Evolutionary conservation across 495 filamentous ascomycete species (phyloP), one percentile per base, ranked within the genome.

Genomic region (Bombardia bombarda): DNA sequence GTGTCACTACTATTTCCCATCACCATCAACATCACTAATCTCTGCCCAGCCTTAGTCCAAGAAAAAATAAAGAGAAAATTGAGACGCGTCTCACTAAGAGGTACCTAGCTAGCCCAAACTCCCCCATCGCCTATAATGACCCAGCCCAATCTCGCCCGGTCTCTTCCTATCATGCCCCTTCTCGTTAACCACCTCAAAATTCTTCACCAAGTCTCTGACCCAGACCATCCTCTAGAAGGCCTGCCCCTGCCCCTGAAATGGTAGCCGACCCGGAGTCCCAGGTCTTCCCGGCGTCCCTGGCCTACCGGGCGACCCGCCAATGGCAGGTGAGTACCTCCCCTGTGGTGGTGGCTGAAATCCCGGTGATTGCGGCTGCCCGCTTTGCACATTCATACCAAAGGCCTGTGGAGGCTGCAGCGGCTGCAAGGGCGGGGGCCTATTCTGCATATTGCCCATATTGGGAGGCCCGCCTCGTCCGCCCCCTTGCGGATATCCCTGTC

Each of bases 211-310:
- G 19, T 55, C 46, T 17, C 8, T 38, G 33, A 55, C 55, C 31
- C 16, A 43, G 45, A 40, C 46, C 21, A 34, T 40, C 18, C 26
- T 34, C 45, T 60, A 68, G 25, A 69, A 69, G 31, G 60, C 65
- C 21, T 69, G 63, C 17, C 59, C 65, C 21, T 69, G 63, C 17
- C 63, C 63, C 13, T 71, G 63, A 23, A 56, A 57, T 46, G 47
- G 43, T 57, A 58, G 49, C 9, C 46, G 43, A 7, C 58, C 49
- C 35, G 66, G 48, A 39, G 66, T 56, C 34, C 57, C 32, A 21
- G 58, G 47, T 45, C 63, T 52, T 38, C 54, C 32, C 21, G 57
- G 35, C 49, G 56, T 52, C 47, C 53, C 32, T 30, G 50, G 28
- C 2, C 38, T 12, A n/a, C n/a, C n/a, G n/a, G n/a, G n/a, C n/a